Evolutionary conservation across 768 basidiomycete genomes (phyloP).

Genomic region (Polyporus arcularius): DNA sequence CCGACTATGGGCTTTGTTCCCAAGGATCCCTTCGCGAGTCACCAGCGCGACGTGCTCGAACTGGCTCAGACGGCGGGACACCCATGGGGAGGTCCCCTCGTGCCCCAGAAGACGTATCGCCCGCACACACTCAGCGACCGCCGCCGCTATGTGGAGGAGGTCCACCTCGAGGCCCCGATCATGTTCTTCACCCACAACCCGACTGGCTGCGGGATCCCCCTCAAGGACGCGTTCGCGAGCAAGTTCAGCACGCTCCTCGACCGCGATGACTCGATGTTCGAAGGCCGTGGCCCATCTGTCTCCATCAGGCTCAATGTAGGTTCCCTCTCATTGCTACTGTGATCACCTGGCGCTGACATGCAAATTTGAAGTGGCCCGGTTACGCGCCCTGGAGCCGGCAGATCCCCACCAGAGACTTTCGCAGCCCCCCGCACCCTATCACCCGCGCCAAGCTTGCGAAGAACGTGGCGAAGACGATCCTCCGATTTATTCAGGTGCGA

Average conservation of each 20-base stretch:
- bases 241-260: conserved; percentile 54
- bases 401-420: conserved; percentile 81
- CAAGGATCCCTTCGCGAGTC: background rate
- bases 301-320: conserved; percentile 76
- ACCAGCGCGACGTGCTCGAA: conserved; percentile 13
- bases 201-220: conserved; percentile 58
- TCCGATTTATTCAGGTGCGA: conserved; percentile 64
- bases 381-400: conserved; percentile 78
- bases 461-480: conserved; percentile 76
- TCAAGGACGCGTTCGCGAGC: conserved; percentile 64
- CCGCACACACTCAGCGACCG: conserved; percentile 79
- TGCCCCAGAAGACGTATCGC: conserved; percentile 73
- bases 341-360: conserved; percentile 9
- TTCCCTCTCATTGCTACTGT: conserved; percentile 4
- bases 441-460: conserved; percentile 77
- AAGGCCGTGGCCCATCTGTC: conserved; percentile 74
- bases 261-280: conserved; percentile 69
- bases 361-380: conserved; percentile 66
- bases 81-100: conserved; percentile 31
- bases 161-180: conserved; percentile 62
- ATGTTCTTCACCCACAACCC: conserved; percentile 59
- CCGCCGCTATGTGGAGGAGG: conserved; percentile 75
- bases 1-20: background rate
- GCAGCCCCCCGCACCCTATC: conserved; percentile 75
- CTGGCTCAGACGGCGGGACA: conserved; percentile 9